Base-by-base conservation (phyloP, 1,284 basidiomycete species). In the Tilletia setariae region DNA sequence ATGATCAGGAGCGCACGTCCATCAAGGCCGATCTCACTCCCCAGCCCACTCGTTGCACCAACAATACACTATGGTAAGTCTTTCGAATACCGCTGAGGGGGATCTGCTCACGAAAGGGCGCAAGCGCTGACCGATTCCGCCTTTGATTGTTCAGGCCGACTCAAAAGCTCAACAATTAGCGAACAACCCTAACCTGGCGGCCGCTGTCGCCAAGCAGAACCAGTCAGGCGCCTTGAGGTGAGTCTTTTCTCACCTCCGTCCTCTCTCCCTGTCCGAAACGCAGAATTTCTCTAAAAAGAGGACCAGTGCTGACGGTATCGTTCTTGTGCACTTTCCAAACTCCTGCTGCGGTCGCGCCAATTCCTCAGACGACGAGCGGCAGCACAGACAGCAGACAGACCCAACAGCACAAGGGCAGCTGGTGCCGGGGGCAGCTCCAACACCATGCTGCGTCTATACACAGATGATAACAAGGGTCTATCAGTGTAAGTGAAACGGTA, bases 401-500 rank as follows among this genome's bases (percentile, higher is more conserved):
- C 95, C 43, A 92, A 93, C 80, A 95, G 93, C 7, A 85, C 91
- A 21, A 89, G 95, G 64, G 90, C 94, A 47, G 95, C 95, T 32
- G 95, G 95, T 67, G 94, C 94, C 66, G 95, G 95, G 68, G 95
- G 95, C 68, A 94, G 92, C 63, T 93, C 90, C 70, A 95, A 91
- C 86, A 98, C 95, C 70, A 98, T 98, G 95, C 88, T 98, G 81
- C 93, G 93, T 85, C 88, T 98, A 16, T 98, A 98, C 88, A 98
- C 95, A 44, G 85, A 86, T 73, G 95, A 98, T 82, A 95, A 93
- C 76, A 92, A 92, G 72, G 95, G 95, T 46, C 88, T 98, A 71
- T 89, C 93, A 86, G 93, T 98, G 93, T 97, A 83, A 84, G 94
- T 90, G 6, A 40, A 7, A 9, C 51, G 11, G n/a, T n/a, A n/a